Conservation (phyloP, 1,284 basidiomycete genomes). For the Mycocalia duriaeana region DNA sequence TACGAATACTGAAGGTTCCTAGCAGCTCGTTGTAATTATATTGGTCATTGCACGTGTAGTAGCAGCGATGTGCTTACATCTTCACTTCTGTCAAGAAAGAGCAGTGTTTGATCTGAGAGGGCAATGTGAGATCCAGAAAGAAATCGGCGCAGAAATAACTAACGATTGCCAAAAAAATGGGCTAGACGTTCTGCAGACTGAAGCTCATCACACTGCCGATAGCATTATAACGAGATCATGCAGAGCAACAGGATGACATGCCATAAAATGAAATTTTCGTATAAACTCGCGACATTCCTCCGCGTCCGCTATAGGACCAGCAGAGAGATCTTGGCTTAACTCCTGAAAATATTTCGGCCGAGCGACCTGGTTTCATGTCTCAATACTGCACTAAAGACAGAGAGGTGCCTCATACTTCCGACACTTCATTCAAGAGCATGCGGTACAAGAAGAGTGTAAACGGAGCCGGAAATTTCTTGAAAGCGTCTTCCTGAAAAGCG, state of each 20-base stretch:
- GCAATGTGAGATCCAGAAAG: background rate
- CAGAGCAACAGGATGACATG: constrained; percentile 33
- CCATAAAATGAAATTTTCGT: constrained; percentile 28
- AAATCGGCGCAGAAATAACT: constrained; percentile 15
- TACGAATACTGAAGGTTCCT: constrained; percentile 40
- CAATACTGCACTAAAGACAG: no score
- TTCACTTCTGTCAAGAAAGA: constrained; percentile 50
- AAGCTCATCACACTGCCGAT: constrained; percentile 41
- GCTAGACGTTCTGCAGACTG: constrained; percentile 52
- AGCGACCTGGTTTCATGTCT: constrained; percentile 30
- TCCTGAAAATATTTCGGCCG: constrained; percentile 32
- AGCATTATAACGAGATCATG: background rate
- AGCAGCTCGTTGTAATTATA: no score
- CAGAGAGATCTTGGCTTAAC: constrained; percentile 26
- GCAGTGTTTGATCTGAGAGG: constrained; percentile 18
- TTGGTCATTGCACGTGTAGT: no score
- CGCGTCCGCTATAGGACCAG: constrained; percentile 26
- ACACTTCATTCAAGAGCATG: constrained; percentile 56
- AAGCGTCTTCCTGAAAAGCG: constrained; percentile 48
- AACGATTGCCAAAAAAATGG: constrained; percentile 62
- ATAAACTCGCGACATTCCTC: constrained; percentile 25
- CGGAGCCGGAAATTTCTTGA: constrained; percentile 44
- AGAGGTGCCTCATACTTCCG: constrained; percentile 32
- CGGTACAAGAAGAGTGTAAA: constrained; percentile 64
- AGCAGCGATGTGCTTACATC: constrained; percentile 35